phyloP scores from a whole-genome alignment of 345 rosid species.

The Passiflora organensis region DNA sequence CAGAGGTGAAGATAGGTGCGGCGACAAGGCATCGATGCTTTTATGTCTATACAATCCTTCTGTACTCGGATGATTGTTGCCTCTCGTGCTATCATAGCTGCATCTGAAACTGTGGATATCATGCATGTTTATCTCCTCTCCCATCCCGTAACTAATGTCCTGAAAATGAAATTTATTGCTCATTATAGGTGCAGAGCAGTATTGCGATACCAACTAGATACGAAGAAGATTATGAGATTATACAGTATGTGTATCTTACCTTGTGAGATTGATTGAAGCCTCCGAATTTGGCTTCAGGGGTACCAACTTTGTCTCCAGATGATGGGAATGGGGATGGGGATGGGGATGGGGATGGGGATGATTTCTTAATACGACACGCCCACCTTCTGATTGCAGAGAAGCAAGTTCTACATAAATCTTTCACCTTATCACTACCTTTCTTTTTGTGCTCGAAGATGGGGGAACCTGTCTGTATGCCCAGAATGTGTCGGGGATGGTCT shows the following conservation, averaged over 20 bases:
- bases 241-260: no score
- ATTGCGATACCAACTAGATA: no score
- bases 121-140: constrained; percentile 26
- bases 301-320: neutral
- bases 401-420: no score
- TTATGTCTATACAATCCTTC: constrained; percentile 11
- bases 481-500: constrained; percentile 13
- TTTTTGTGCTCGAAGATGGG: constrained; percentile 11
- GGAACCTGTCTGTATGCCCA: constrained; percentile 11
- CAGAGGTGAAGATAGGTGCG: constrained; percentile 9
- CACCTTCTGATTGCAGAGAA: no score
- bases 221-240: no score
- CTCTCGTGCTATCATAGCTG: constrained; percentile 15
- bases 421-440: neutral
- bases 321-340: neutral
- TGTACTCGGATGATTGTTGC: no score
- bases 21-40: constrained; percentile 23
- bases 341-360: no score
- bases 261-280: neutral
- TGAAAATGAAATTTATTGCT: constrained; percentile 8
- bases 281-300: neutral
- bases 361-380: constrained; percentile 4
- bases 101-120: constrained; percentile 32
- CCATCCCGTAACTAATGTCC: constrained; percentile 17
- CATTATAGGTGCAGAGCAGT: no score